Base-by-base conservation (phyloP, 2,329 filamentous ascomycete species). In the Pseudogymnoascus sp. region DNA sequence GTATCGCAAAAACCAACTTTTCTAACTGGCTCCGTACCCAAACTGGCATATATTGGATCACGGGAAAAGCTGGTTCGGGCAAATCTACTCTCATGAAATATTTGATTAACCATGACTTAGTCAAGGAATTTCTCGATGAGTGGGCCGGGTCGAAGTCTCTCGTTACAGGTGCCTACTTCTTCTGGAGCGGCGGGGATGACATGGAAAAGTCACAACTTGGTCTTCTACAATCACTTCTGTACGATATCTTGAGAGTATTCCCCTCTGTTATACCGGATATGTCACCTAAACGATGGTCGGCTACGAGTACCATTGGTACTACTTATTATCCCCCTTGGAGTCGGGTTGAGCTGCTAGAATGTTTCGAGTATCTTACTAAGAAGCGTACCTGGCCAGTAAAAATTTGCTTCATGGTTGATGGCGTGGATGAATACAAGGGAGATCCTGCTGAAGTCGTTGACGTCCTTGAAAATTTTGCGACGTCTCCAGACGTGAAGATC, bases 41-140 rank as follows among this genome's bases (percentile, higher is more conserved):
- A 3, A 67, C 68, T 4, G 66, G 67, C 1, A 67, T 73, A 0
- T 75, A 74, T 58, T 74, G 72, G 74, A 70, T 77, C 37, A 75
- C 70, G 1, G 75, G 74, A 1, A 76, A 78, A 35, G 73, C 78
- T 2, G 78, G 78, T 0, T 76, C 75, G 0, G 78, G 78, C 0
- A 80, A 80, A 63, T 79, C 76, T 0, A 78, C 77, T 0, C 69
- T 80, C 1, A 78, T 78, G 69, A 74, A 75, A 18, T 73, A 74
- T 36, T 67, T 77, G 11, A 70, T 67, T 0, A 65, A 69, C 3
- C 70, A 73, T 18, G 39, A 57, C 0, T 65, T 0, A 20, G 65
- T 35, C 3, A 50, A 35, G 22, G 20, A 65, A 8, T 57, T 62
- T 5, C 63, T 71, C 6, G 63, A 60, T 0, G 14, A 35, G 1